Evolutionary conservation across 805 yeast species (phyloP).

Genomic region (Cyberlindnera saturnus): DNA sequence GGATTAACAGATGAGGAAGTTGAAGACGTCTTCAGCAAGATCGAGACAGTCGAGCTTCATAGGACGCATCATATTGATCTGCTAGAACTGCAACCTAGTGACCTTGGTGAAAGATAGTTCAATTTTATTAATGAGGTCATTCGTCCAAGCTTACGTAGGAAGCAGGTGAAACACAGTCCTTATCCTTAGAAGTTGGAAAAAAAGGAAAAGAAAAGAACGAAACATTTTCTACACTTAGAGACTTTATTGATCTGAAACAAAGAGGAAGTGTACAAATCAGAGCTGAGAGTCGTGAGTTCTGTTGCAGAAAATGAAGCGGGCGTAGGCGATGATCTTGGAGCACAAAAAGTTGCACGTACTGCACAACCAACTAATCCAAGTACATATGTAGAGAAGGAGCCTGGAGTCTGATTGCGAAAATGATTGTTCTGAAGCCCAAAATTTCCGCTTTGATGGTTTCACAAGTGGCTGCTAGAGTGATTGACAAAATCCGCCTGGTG

Average conservation of each 20-base stretch:
- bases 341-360: constrained; percentile 10
- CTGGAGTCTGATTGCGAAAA: neutral
- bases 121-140: no score
- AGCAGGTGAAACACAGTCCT: constrained; percentile 13
- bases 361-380: constrained; percentile 19
- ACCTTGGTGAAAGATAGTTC: no score
- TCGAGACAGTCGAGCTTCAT: no score
- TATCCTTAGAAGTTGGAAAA: constrained; percentile 5
- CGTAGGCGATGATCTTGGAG: neutral
- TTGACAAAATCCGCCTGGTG: constrained; percentile 3
- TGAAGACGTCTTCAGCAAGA: no score
- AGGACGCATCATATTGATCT: no score
- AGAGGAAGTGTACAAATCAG: constrained; percentile 5
- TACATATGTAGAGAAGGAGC: neutral
- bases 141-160: neutral
- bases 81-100: no score
- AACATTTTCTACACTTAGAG: constrained; percentile 10
- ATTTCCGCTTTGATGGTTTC: constrained; percentile 1
- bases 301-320: constrained; percentile 1
- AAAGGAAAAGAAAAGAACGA: neutral
- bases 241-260: constrained; percentile 9
- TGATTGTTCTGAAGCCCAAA: constrained; percentile 1
- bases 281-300: constrained; percentile 16
- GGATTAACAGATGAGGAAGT: no score
- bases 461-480: no score